Conservation (phyloP, 352 stramenopile genomes). For the Pythium phragmitis region DNA sequence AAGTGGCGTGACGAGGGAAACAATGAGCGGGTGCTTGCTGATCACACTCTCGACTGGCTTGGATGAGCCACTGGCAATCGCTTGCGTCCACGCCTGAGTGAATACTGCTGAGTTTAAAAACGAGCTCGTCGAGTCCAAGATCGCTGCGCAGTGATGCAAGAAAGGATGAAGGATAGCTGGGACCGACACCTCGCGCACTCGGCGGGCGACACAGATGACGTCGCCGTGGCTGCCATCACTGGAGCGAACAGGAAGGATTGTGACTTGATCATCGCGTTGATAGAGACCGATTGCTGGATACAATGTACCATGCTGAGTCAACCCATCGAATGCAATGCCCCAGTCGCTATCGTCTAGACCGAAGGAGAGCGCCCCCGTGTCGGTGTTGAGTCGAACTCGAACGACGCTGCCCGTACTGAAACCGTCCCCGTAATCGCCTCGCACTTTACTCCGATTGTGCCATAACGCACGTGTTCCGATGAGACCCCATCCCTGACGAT, state of each 20-base stretch:
- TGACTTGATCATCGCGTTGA: slow-evolving; percentile 88
- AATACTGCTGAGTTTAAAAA: slow-evolving; percentile 41
- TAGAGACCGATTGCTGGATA: slow-evolving; percentile 89
- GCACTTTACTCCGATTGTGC: slow-evolving; percentile 89
- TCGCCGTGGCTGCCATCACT: slow-evolving; percentile 32
- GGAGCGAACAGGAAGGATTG: slow-evolving; percentile 68
- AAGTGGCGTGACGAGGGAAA: slow-evolving; percentile 62
- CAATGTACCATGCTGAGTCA: slow-evolving; percentile 86
- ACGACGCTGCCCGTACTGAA: slow-evolving; percentile 87
- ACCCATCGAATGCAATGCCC: slow-evolving; percentile 86
- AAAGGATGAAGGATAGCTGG: slow-evolving; percentile 77
- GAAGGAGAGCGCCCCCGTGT: slow-evolving; percentile 86
- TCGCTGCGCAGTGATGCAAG: slow-evolving; percentile 59
- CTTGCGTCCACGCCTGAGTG: slow-evolving; percentile 3
- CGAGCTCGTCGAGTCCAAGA: slow-evolving; percentile 52
- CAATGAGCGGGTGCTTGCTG: slow-evolving; percentile 48
- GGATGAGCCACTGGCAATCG: background rate
- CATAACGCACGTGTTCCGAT: slow-evolving; percentile 88
- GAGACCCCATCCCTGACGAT: slow-evolving; percentile 86
- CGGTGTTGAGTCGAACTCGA: slow-evolving; percentile 81
- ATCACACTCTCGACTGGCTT: slow-evolving; percentile 25
- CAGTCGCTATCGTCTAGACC: slow-evolving; percentile 86
- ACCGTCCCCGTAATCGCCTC: slow-evolving; percentile 85
- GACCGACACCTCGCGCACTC: slow-evolving; percentile 43
- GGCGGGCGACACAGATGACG: slow-evolving; percentile 26